These are phyloP conservation scores for Micractinium sp. DNA, from an alignment of 139 green algal species.

Conservation along the genomic window DNA sequence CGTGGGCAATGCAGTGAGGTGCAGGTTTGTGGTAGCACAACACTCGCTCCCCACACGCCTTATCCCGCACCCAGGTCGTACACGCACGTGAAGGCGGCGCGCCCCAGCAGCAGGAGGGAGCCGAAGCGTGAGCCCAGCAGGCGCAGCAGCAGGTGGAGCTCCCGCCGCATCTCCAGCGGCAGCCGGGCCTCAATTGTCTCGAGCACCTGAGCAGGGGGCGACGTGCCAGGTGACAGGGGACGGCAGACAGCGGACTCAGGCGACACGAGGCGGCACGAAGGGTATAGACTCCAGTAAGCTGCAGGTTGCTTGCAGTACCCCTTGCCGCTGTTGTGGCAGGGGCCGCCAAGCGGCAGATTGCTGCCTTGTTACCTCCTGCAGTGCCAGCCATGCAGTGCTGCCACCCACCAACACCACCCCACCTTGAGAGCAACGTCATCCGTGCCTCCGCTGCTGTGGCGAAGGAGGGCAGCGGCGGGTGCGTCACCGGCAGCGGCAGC, in stretches of 20 bases:
- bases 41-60: not conserved
- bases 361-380: no score
- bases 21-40: not conserved
- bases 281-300: no score
- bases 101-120: constrained; percentile 23
- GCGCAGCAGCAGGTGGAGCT: constrained; percentile 43
- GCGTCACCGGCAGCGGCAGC: not conserved
- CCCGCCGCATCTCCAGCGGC: constrained; percentile 5
- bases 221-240: no score
- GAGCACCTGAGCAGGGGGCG: constrained; percentile 16
- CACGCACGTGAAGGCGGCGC: not conserved
- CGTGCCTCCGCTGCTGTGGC: not conserved
- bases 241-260: no score
- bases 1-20: no score
- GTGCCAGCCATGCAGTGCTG: no score
- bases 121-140: constrained; percentile 32
- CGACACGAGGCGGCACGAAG: no score
- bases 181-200: constrained; percentile 18
- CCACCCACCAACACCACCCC: not conserved
- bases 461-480: not conserved
- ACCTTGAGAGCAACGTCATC: constrained; percentile 19
- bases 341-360: no score
- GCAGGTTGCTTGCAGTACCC: no score
- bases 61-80: not conserved
- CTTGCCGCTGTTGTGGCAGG: no score